Conservation (phyloP, 768 basidiomycete species). For the Kwoniella heveanensis region DNA sequence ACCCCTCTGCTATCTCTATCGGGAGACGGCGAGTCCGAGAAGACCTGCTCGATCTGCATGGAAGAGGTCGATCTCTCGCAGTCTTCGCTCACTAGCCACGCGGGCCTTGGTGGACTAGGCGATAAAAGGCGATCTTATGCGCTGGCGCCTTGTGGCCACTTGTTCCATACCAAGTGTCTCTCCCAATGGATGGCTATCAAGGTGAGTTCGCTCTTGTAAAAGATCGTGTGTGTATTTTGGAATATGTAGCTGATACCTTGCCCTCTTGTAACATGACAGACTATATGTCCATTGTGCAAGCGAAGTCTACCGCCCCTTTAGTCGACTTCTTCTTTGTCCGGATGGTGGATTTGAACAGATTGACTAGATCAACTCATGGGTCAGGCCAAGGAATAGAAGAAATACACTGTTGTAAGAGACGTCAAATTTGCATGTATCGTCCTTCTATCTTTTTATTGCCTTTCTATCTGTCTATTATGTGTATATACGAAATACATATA, state of each 20-base stretch:
- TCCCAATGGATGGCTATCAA: conserved; percentile 60
- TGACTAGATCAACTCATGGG: too few relatives aligned
- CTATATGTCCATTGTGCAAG: conserved; percentile 89
- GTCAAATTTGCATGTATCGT: neutral
- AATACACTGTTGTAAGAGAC: neutral
- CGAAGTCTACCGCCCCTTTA: conserved; percentile 78
- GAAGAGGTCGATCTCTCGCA: conserved; percentile 68
- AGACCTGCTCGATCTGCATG: conserved; percentile 93
- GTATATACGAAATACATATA: neutral
- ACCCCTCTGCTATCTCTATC: conserved; percentile 56
- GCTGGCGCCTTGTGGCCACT: conserved; percentile 82
- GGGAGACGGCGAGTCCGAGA: conserved; percentile 49
- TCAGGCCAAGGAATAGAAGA: too few relatives aligned
- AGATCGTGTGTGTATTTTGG: too few relatives aligned
- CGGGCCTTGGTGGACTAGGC: conserved; percentile 57
- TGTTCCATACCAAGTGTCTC: conserved; percentile 87
- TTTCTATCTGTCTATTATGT: neutral
- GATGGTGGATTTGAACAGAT: neutral
- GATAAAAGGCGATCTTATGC: conserved; percentile 62
- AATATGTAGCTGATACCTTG: neutral
- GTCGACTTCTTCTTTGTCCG: neutral
- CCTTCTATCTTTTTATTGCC: neutral
- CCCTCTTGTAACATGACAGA: conserved; percentile 64
- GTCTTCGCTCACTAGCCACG: conserved; percentile 51
- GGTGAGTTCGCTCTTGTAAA: conserved; percentile 60